A percentile compares a stretch with the other conserved stretches of the same genome.
Conservation (phyloP, 179 eudicot species). For the Drosera spatulata region DNA sequence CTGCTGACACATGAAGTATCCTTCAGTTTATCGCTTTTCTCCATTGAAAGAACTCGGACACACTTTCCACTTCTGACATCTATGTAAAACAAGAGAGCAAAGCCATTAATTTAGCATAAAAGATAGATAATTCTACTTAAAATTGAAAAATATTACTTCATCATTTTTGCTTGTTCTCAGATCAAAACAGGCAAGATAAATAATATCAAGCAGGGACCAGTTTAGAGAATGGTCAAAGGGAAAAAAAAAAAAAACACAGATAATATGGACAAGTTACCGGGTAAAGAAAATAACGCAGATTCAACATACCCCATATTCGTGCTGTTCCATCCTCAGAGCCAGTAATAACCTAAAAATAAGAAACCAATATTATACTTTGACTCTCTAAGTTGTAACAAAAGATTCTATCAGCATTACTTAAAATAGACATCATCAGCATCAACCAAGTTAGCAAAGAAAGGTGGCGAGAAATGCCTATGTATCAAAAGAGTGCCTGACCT, state of each 20-base stretch:
- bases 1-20: conserved; percentile 50
- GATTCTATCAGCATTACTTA: too few species aligned
- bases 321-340: conserved; percentile 98
- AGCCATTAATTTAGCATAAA: not conserved
- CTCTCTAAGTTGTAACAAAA: too few species aligned
- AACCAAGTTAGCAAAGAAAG: too few species aligned
- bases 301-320: conserved; percentile 74
- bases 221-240: not conserved
- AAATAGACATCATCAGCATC: too few species aligned
- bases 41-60: conserved; percentile 46
- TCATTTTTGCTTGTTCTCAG: not conserved
- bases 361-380: too few species aligned
- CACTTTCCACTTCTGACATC: conserved; percentile 85
- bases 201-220: not conserved
- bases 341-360: conserved; percentile 57
- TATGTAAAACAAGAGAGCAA: conserved; percentile 17
- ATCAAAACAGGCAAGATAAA: not conserved
- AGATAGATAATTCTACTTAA: too few species aligned
- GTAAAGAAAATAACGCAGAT: not conserved
- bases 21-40: conserved; percentile 34
- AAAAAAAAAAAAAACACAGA: not conserved
- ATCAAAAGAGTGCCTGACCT: conserved; percentile 29
- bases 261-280: not conserved
- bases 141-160: too few species aligned
- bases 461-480: too few species aligned